These are phyloP conservation scores for Tolypocladium guangdongense DNA, from an alignment of 2,329 filamentous ascomycete genomes.

Conservation along the genomic window DNA sequence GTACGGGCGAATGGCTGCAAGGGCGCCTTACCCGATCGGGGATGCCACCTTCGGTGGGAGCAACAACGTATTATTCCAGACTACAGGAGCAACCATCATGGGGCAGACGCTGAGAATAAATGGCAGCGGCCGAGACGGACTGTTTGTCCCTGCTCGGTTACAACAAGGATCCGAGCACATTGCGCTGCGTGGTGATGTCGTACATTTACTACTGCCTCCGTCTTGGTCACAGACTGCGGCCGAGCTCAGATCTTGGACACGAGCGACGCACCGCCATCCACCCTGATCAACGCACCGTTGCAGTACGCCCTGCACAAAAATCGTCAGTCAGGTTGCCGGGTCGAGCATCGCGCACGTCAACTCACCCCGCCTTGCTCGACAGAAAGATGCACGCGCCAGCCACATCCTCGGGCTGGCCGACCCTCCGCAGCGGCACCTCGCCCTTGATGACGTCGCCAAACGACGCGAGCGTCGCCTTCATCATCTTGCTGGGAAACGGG, in stretches of 20 bases:
- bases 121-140: not conserved
- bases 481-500: conserved; percentile 60
- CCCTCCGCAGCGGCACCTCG: conserved; percentile 53
- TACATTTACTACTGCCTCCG: not conserved
- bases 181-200: not conserved
- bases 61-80: too few species aligned
- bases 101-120: not conserved
- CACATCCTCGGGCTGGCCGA: conserved; percentile 57
- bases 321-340: not conserved
- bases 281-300: conserved; percentile 52
- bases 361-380: conserved; percentile 51
- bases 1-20: too few species aligned
- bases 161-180: not conserved
- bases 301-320: conserved; percentile 36
- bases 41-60: too few species aligned
- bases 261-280: conserved; percentile 47
- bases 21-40: too few species aligned
- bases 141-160: not conserved
- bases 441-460: conserved; percentile 42
- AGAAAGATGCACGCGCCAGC: conserved; percentile 63
- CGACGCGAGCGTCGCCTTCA: conserved; percentile 47
- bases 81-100: not conserved
- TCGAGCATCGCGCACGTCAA: not conserved
- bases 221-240: not conserved
- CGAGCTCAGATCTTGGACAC: conserved; percentile 30